phyloP scores from a whole-genome alignment of 345 rosid genomes.

The Eucalyptus microcorys region DNA sequence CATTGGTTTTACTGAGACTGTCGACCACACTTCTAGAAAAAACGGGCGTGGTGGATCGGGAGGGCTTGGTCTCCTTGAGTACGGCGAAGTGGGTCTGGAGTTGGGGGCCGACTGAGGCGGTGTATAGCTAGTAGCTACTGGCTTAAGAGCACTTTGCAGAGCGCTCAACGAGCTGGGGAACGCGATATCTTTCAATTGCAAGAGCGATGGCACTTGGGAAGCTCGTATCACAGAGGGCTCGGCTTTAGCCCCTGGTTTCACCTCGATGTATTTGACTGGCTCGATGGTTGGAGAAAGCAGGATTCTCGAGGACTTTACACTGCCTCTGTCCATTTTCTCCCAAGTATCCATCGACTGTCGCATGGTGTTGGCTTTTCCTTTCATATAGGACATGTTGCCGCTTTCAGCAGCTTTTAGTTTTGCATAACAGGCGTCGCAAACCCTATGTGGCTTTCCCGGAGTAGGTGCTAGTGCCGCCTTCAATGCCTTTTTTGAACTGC shows the following conservation, averaged over 20 bases:
- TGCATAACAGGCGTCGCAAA: slow-evolving; percentile 79
- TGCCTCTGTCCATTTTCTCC: slow-evolving; percentile 39
- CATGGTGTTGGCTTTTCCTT: slow-evolving; percentile 24
- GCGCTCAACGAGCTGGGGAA: slow-evolving; percentile 69
- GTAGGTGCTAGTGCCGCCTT: slow-evolving; percentile 97
- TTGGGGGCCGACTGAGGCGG: slow-evolving; percentile 20
- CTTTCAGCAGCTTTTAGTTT: slow-evolving; percentile 79
- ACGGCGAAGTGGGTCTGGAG: slow-evolving; percentile 54
- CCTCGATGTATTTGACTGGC: slow-evolving; percentile 62
- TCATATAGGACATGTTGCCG: slow-evolving; percentile 14
- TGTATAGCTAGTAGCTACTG: slow-evolving; percentile 2
- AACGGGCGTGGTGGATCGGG: slow-evolving; percentile 38
- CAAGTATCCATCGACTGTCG: slow-evolving; percentile 36
- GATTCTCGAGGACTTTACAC: slow-evolving; percentile 33
- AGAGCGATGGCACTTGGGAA: slow-evolving; percentile 65
- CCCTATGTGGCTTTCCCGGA: slow-evolving; percentile 95
- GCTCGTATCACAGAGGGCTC: slow-evolving; percentile 50
- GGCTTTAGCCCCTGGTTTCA: slow-evolving; percentile 29
- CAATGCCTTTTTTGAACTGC: slow-evolving; percentile 92
- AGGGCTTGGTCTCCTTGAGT: slow-evolving; percentile 61
- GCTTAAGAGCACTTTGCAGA: slow-evolving; percentile 55
- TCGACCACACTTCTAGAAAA: slow-evolving; percentile 69
- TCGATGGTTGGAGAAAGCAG: slow-evolving; percentile 54
- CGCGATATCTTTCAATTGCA: slow-evolving; percentile 53
- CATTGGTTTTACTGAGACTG: slow-evolving; percentile 82